These are phyloP conservation scores for Trematosphaeria pertusa DNA, from an alignment of 2,329 filamentous ascomycete genomes.

Conservation along the genomic window DNA sequence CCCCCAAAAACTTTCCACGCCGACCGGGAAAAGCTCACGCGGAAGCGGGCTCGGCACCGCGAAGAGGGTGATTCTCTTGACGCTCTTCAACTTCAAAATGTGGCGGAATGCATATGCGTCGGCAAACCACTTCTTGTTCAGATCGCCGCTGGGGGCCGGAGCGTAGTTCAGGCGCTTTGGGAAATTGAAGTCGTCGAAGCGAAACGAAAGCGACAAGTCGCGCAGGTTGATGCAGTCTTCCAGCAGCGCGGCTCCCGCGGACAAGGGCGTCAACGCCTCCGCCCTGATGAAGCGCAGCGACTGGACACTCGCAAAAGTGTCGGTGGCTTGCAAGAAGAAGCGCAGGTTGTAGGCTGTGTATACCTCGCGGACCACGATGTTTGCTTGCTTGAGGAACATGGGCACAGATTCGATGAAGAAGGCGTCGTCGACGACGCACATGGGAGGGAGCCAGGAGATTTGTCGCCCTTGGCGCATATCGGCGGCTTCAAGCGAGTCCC, in stretches of 20 bases:
- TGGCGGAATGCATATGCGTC: constrained; percentile 7
- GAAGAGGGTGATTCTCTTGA: background rate
- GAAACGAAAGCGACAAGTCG: constrained; percentile 5
- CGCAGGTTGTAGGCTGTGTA: constrained; percentile 8
- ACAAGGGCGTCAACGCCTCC: background rate
- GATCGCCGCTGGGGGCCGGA: background rate
- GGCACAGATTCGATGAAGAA: constrained; percentile 14
- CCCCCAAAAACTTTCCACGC: background rate
- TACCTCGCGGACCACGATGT: constrained; percentile 5
- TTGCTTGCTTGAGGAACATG: constrained; percentile 8
- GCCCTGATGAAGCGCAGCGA: constrained; percentile 1
- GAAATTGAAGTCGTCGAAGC: constrained; percentile 1
- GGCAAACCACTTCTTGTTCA: constrained; percentile 7
- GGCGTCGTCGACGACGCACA: constrained; percentile 14
- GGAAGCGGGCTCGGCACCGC: background rate
- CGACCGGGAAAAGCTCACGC: no score
- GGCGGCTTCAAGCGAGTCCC: constrained; percentile 1
- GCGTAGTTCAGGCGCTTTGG: background rate
- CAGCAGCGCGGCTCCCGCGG: constrained; percentile 10
- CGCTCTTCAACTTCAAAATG: background rate
- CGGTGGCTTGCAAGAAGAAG: constrained; percentile 9
- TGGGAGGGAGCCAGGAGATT: constrained; percentile 11
- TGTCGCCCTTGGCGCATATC: constrained; percentile 1
- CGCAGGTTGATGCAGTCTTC: constrained; percentile 13
- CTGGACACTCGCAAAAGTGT: constrained; percentile 2